These are phyloP conservation scores for Solanum hybrid DNA, from an alignment of 305 asterid species.

Conservation along the genomic window DNA sequence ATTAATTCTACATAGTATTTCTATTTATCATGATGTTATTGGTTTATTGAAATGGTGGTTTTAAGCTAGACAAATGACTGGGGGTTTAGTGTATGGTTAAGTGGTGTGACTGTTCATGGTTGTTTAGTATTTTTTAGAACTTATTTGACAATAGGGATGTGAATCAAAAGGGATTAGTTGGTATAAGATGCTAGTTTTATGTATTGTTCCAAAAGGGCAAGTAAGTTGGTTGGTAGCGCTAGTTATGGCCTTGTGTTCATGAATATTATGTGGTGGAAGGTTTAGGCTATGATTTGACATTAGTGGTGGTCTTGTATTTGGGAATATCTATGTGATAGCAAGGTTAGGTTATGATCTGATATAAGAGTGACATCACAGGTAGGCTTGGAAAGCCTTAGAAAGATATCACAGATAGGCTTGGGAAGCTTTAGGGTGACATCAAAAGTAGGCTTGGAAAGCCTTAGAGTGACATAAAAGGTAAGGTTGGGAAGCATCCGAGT, in stretches of 20 bases:
- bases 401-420: background rate
- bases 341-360: background rate
- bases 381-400: too few species aligned
- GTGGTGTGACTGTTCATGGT: too few species aligned
- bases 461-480: background rate
- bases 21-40: too few species aligned
- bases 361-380: background rate
- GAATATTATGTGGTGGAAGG: background rate
- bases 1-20: too few species aligned
- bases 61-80: too few species aligned
- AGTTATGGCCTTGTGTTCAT: background rate
- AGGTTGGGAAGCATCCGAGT: background rate
- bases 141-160: too few species aligned
- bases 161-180: too few species aligned
- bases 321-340: background rate
- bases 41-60: too few species aligned
- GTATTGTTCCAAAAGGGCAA: background rate
- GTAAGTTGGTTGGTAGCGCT: background rate
- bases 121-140: too few species aligned
- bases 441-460: too few species aligned
- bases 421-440: background rate
- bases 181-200: too few species aligned
- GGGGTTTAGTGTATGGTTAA: too few species aligned
- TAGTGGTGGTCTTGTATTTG: background rate
- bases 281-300: background rate